Evolutionary conservation across 2,329 filamentous ascomycete genomes (phyloP).

Genomic region (Ceratocystis alfenasii): DNA sequence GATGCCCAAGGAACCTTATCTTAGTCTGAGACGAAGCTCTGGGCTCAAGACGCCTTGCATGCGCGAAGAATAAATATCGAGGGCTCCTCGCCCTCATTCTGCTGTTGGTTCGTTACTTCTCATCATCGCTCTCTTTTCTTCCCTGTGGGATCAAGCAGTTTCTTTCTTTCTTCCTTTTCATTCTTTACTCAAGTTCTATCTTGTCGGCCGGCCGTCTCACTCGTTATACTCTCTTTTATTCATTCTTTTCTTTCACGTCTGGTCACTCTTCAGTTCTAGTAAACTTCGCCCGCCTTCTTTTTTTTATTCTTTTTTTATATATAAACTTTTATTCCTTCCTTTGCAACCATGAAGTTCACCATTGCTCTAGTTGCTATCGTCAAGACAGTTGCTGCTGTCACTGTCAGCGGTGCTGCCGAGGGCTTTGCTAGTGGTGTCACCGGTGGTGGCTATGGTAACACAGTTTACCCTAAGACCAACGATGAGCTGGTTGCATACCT

Average conservation of each 20-base stretch:
- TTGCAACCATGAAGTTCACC: conserved; percentile 24
- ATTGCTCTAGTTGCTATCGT: conserved; percentile 25
- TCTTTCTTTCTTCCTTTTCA: neutral
- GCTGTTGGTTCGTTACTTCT: neutral
- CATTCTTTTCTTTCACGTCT: too few species aligned
- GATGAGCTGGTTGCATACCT: conserved; percentile 49
- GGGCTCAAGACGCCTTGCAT: neutral
- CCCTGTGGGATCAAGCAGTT: neutral
- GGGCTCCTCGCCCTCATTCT: neutral
- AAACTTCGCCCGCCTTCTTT: neutral
- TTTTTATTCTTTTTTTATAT: conserved; percentile 11
- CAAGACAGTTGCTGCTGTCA: conserved; percentile 25
- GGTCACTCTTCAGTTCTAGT: conserved; percentile 1
- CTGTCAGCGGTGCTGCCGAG: conserved; percentile 32
- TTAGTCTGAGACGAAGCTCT: too few species aligned
- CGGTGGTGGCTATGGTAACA: conserved; percentile 44
- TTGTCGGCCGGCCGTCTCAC: conserved; percentile 7
- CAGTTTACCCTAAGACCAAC: conserved; percentile 42
- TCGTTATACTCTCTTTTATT: conserved; percentile 6
- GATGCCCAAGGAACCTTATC: too few species aligned
- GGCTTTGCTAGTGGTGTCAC: conserved; percentile 43
- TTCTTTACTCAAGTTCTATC: neutral
- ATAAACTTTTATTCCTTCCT: neutral
- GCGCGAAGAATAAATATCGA: conserved; percentile 5
- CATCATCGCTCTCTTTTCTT: neutral